A percentile compares a stretch with the other conserved stretches of the same genome.
phyloP scores from a whole-genome alignment of 129 eudicot genomes.

The Artemisia tridentata region DNA sequence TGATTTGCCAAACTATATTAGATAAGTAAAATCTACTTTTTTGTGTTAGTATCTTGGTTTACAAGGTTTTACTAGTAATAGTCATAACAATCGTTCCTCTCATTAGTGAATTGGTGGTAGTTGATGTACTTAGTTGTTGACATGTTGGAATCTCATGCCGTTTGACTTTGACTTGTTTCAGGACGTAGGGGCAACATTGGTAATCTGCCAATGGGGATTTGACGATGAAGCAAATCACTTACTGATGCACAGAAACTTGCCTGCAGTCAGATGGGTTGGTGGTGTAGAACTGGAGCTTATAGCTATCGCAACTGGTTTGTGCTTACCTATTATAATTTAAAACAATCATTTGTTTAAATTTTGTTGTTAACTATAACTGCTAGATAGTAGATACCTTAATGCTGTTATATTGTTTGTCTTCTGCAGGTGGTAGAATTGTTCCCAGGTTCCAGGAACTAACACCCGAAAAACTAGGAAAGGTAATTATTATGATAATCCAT shows the following conservation, averaged over 20 bases:
- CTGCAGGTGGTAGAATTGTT: constrained; percentile 89
- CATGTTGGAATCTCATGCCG: no score
- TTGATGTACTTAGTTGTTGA: no score
- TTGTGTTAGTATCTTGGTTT: no score
- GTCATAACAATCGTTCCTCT: no score
- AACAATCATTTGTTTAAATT: no score
- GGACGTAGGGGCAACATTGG: no score
- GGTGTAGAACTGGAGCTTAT: constrained; percentile 95
- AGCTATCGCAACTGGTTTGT: constrained; percentile 32
- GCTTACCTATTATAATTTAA: background rate
- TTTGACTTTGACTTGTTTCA: constrained; percentile 44
- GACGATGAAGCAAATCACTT: constrained; percentile 81
- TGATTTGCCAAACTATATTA: no score
- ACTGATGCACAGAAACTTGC: constrained; percentile 69
- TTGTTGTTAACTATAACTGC: no score
- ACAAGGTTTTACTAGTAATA: no score
- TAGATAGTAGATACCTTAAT: background rate
- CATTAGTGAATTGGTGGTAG: no score
- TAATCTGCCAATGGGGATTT: no score
- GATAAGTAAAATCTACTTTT: no score
- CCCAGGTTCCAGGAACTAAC: constrained; percentile 96
- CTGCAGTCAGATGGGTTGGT: constrained; percentile 51
- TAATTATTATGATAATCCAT: constrained; percentile 16
- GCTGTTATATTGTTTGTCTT: constrained; percentile 4
- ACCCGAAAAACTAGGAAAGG: constrained; percentile 87